These are phyloP conservation scores for Fusarium heterosporum DNA, from an alignment of 2,329 filamentous ascomycete genomes.

Conservation along the genomic window DNA sequence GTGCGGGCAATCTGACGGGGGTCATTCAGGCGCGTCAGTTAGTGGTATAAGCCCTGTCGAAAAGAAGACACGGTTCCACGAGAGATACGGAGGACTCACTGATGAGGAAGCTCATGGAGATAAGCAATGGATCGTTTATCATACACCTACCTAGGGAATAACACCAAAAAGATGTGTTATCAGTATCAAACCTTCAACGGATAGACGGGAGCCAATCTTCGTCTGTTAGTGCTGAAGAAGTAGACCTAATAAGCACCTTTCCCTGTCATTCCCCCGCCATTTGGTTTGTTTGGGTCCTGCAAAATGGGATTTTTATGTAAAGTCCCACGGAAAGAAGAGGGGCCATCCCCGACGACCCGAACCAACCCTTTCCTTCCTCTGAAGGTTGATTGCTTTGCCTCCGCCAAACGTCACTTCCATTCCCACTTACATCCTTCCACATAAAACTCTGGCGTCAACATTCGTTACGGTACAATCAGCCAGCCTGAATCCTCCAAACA, in stretches of 20 bases:
- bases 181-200: not conserved
- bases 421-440: constrained; percentile 25
- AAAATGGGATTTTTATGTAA: constrained; percentile 23
- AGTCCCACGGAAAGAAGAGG: constrained; percentile 20
- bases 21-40: not conserved
- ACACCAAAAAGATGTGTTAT: not conserved
- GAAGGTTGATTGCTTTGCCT: constrained; percentile 20
- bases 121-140: not conserved
- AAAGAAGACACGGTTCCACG: constrained; percentile 1
- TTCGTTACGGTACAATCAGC: constrained; percentile 17
- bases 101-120: not conserved
- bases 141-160: not conserved
- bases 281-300: not conserved
- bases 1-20: constrained; percentile 19
- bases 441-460: constrained; percentile 13
- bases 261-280: constrained; percentile 33
- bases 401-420: constrained; percentile 37
- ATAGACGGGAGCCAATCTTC: not conserved
- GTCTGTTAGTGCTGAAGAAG: not conserved
- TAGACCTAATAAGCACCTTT: constrained; percentile 20
- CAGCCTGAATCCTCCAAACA: constrained; percentile 1
- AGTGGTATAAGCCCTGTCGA: not conserved
- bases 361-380: constrained; percentile 21
- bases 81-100: not conserved
- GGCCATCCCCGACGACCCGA: constrained; percentile 45